Evolutionary conservation across 208 protist genomes (phyloP), one percentile per base, ranked within the genome.

Genomic region (Novymonas esmeraldas): DNA sequence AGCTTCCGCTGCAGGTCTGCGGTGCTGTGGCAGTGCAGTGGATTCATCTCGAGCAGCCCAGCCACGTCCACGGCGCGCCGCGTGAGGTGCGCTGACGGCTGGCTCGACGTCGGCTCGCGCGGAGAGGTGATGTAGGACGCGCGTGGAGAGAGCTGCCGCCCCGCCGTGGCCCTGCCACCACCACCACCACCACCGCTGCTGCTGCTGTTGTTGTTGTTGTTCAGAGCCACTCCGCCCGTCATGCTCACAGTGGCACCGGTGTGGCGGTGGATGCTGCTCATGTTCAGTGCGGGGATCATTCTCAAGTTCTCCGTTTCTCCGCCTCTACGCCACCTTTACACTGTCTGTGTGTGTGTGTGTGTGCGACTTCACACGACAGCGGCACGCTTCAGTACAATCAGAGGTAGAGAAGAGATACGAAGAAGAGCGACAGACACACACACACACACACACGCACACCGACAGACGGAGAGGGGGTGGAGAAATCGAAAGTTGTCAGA

Each of bases 11-110:
- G 84, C 44, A 94, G 63, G 11, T 72, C 36, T 2, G 11, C 54
- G n/a, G 86, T 69, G 66, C 83, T 84, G 26, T 67, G 46, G 69
- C 83, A 81, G 36, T 84, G 74, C 52, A 85, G 64, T 18, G 79
- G 63, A 34, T 93, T 85, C 71, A 86, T 80, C 45, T 79, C 77
- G 13, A 93, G 58, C 54, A 90, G 39, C n/a, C 26, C 31, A 22
- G 66, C 62, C 20, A 93, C 79, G 10, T 86, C 81, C 50, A 71
- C 70, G 28, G 87, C 84, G 10, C 87, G 83, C 3, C 70, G 78
- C 34, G 60, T 61, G 51, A 87, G 55, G 45, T 77, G 71, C n/a
- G 63, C 61, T 16, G 64, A 73, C 7, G 65, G 31, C 42, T 39
- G 45, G 50, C 55, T 69, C 16, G 65, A 64, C n/a, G 59, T 69